These are phyloP conservation scores for Sclerospora graminicola DNA, from an alignment of 352 stramenopile genomes.

Conservation along the genomic window DNA sequence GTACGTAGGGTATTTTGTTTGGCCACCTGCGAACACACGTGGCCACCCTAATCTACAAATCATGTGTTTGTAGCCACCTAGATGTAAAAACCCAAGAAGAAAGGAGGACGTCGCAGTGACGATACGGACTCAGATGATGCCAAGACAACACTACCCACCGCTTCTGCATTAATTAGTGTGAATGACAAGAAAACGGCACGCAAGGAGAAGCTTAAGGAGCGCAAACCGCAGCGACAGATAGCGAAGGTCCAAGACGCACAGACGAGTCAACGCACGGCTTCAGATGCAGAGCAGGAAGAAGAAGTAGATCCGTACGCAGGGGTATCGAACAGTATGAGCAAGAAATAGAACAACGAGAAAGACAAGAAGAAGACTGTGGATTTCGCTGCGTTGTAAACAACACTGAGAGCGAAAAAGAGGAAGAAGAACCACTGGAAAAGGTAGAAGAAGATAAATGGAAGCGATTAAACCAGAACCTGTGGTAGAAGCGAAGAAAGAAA, in stretches of 20 bases:
- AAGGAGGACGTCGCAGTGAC: slow-evolving; percentile 54
- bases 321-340: slow-evolving; percentile 34
- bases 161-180: no score
- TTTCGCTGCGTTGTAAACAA: slow-evolving; percentile 28
- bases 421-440: slow-evolving; percentile 44
- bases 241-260: slow-evolving; percentile 35
- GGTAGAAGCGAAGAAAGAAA: slow-evolving; percentile 37
- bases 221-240: no score
- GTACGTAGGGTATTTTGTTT: no score
- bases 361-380: slow-evolving; percentile 58
- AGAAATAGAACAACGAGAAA: slow-evolving; percentile 76
- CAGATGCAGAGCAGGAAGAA: slow-evolving; percentile 27
- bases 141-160: no score
- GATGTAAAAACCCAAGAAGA: no score
- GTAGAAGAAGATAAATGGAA: slow-evolving; percentile 27
- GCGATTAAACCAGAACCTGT: slow-evolving; percentile 16
- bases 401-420: slow-evolving; percentile 28
- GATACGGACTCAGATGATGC: no score
- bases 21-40: no score
- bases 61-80: no score
- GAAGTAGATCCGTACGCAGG: slow-evolving; percentile 49
- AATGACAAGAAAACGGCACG: no score
- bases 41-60: no score
- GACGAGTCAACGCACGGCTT: slow-evolving; percentile 13
- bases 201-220: no score